Evolutionary conservation across 495 filamentous ascomycete species (phyloP), one percentile per base, ranked within the genome.

Genomic region (Penicillium atrosanguineum): DNA sequence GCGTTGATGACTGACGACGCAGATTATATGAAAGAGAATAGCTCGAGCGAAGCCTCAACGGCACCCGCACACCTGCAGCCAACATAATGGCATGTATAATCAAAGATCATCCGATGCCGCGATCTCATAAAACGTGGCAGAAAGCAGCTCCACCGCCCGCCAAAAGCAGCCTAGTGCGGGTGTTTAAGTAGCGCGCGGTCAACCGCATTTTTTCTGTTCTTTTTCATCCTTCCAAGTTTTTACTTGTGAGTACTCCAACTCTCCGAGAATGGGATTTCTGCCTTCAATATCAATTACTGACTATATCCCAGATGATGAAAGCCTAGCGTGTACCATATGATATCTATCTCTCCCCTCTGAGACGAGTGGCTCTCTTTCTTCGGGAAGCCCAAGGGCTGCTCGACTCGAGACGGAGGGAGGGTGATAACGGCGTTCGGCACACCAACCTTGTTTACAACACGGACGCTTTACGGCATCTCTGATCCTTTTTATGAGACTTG

Each of bases 351-450:
- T 76, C 63, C 78, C 78, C 78, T 73, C 77, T 80, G 69, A 74
- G 77, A 71, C 82, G 78, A 75, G 75, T 79, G 81, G 87, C 86
- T 94, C 90, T 94, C 88, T 88, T 85, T 86, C 82, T 83, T 83
- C 69, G 71, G 72, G 76, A 84, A 90, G 91, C 90, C 89, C 83
- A 95, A 95, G 82, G 94, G 91, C 89, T 83, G 83, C 80, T 69
- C 68, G 78, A 84, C 68, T 72, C 83, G 75, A 73, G 75, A 71
- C 67, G 78, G 78, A 61, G 85, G 82, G 80, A 89, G 83, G 75
- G 78, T 98, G 94, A 98, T 82, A 90, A 87, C 80, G 83, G 95
- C 90, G 95, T 96, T 91, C 91, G 92, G 90, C 94, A 97, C 94
- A 96, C 81, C 76, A 53, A 86, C 84, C 92, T 96, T 96, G 89